phyloP scores from a whole-genome alignment of 768 basidiomycete genomes.

The Russula sp. region DNA sequence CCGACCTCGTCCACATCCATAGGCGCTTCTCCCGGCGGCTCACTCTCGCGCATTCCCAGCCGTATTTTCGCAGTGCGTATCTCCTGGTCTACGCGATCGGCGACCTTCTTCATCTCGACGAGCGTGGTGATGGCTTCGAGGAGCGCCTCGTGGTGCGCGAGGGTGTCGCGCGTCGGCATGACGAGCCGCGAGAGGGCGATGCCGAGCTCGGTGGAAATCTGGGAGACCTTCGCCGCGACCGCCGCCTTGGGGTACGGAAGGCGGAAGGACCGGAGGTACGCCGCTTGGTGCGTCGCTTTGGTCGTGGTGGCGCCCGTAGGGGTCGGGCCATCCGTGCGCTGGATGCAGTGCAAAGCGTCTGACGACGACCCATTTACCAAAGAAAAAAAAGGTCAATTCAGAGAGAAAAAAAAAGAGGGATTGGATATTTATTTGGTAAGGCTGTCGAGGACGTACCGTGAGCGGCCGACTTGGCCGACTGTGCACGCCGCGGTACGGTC shows the following conservation, averaged over 20 bases:
- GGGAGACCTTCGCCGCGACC: constrained; percentile 67
- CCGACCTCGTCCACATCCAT: constrained; percentile 34
- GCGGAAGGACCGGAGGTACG: constrained; percentile 81
- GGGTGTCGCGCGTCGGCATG: constrained; percentile 89
- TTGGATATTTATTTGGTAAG: no score
- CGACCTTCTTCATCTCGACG: constrained; percentile 83
- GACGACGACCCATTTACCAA: not conserved
- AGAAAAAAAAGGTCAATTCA: constrained; percentile 13
- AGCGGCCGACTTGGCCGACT: constrained; percentile 50
- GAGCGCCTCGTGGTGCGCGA: constrained; percentile 64
- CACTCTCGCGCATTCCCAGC: constrained; percentile 46
- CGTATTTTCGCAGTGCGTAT: constrained; percentile 63
- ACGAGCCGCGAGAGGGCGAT: constrained; percentile 70
- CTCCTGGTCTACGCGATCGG: constrained; percentile 85
- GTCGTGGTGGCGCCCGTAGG: constrained; percentile 44
- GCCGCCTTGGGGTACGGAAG: constrained; percentile 73
- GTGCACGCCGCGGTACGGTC: constrained; percentile 29
- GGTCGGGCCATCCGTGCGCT: constrained; percentile 53
- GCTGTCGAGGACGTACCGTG: constrained; percentile 40
- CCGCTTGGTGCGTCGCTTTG: constrained; percentile 76
- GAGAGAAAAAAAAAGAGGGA: not conserved
- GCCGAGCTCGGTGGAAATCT: constrained; percentile 71
- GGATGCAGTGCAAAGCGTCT: constrained; percentile 72
- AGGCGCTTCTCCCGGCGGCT: constrained; percentile 34
- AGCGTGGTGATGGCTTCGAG: constrained; percentile 65